phyloP scores from a whole-genome alignment of 1,284 basidiomycete genomes.

The Volvariella volvacea region DNA sequence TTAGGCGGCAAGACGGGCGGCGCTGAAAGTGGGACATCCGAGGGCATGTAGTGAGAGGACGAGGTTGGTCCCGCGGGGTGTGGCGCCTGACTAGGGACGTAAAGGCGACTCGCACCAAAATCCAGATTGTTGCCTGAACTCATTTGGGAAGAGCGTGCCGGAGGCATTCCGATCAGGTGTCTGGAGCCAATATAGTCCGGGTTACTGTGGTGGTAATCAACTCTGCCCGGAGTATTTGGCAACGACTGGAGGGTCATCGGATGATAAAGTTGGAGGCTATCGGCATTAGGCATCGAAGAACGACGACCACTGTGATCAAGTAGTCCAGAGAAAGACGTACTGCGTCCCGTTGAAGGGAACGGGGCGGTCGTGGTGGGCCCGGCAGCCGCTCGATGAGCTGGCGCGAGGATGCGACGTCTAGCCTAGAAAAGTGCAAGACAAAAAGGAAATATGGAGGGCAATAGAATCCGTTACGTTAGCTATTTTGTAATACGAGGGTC shows the following conservation, averaged over 20 bases:
- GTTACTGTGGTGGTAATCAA: slow-evolving; percentile 23
- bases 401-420: slow-evolving; percentile 73
- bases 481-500: too few species aligned
- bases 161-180: slow-evolving; percentile 27
- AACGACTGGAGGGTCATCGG: slow-evolving; percentile 66
- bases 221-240: slow-evolving; percentile 21
- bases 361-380: slow-evolving; percentile 72
- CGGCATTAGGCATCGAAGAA: slow-evolving; percentile 42
- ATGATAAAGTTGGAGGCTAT: slow-evolving; percentile 63
- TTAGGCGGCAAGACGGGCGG: slow-evolving; percentile 39
- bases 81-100: slow-evolving; percentile 22
- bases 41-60: slow-evolving; percentile 31
- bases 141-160: slow-evolving; percentile 14
- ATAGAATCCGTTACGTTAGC: too few species aligned
- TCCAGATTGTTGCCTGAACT: slow-evolving; percentile 18
- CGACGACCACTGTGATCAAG: slow-evolving; percentile 33
- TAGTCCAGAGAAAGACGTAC: slow-evolving; percentile 35
- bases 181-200: slow-evolving; percentile 26
- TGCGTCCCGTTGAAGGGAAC: slow-evolving; percentile 44
- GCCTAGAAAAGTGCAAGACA: slow-evolving; percentile 37
- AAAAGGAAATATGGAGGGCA: slow-evolving; percentile 6
- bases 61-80: slow-evolving; percentile 22
- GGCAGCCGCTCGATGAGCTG: slow-evolving; percentile 64
- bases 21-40: slow-evolving; percentile 47
- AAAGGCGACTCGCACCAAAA: slow-evolving; percentile 24